Evolutionary conservation across 1,284 basidiomycete species (phyloP).

Genomic region (Pholiota adiposa): DNA sequence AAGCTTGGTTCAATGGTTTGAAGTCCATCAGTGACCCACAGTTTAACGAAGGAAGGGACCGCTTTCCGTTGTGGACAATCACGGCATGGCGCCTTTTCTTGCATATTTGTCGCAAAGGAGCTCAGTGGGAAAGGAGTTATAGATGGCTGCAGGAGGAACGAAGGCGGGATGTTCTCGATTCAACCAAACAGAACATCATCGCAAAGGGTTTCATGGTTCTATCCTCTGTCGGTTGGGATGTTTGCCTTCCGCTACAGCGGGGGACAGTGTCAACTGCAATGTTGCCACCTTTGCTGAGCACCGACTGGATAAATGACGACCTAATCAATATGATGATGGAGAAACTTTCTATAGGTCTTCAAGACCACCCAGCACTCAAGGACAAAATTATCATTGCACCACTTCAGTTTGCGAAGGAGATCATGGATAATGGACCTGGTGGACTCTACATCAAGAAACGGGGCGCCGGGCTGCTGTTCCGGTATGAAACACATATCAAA

Average conservation of each 20-base stretch:
- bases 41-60: constrained; percentile 23
- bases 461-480: neutral
- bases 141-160: constrained; percentile 15
- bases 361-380: neutral
- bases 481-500: constrained; percentile 4
- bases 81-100: constrained; percentile 20
- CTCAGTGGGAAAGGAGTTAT: constrained; percentile 13
- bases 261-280: neutral
- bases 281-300: constrained; percentile 9
- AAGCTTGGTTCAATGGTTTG: constrained; percentile 28
- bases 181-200: neutral
- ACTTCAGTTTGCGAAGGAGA: neutral
- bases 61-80: constrained; percentile 24
- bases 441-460: neutral
- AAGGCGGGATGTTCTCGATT: neutral
- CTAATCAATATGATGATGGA: constrained; percentile 25
- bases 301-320: constrained; percentile 16
- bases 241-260: neutral
- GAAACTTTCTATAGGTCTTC: neutral
- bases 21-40: constrained; percentile 26
- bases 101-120: neutral
- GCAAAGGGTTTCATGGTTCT: neutral
- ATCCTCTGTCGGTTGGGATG: constrained; percentile 1
- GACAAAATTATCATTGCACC: neutral
- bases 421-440: neutral